A percentile compares a stretch with the other conserved stretches of the same genome.
Evolutionary conservation across 345 rosid genomes (phyloP).

Genomic region (Eucalyptus viminalis): DNA sequence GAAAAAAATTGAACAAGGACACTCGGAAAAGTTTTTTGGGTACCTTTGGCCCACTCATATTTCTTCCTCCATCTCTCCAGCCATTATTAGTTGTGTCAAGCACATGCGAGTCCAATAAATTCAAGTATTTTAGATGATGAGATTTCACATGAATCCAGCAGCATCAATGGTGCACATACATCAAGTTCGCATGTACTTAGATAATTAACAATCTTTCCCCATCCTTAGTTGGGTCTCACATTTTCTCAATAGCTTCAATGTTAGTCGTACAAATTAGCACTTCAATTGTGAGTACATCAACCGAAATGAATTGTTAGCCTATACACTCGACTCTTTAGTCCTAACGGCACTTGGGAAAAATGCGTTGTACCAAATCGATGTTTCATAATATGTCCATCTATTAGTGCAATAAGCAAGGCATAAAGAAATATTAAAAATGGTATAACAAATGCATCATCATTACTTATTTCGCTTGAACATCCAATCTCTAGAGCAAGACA

Average conservation of each 20-base stretch:
- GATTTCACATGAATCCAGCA: neutral
- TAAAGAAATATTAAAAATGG: too few relatives aligned
- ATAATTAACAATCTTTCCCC: neutral
- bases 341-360: accelerated
- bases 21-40: accelerated
- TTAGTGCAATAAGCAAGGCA: neutral
- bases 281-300: neutral
- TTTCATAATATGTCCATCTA: neutral
- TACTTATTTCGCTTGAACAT: neutral
- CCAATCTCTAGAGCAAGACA: neutral
- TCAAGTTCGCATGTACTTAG: neutral
- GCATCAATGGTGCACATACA: neutral
- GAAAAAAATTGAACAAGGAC: neutral
- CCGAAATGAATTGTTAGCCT: neutral
- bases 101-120: neutral
- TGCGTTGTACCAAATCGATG: neutral
- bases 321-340: neutral
- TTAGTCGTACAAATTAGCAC: neutral
- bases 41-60: neutral
- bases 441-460: neutral
- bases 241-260: neutral
- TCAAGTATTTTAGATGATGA: neutral
- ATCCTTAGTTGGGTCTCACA: neutral
- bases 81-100: neutral
- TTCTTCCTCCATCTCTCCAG: neutral